phyloP scores from a whole-genome alignment of 192 early-diverging fungal species.

The Diversispora eburnea region DNA sequence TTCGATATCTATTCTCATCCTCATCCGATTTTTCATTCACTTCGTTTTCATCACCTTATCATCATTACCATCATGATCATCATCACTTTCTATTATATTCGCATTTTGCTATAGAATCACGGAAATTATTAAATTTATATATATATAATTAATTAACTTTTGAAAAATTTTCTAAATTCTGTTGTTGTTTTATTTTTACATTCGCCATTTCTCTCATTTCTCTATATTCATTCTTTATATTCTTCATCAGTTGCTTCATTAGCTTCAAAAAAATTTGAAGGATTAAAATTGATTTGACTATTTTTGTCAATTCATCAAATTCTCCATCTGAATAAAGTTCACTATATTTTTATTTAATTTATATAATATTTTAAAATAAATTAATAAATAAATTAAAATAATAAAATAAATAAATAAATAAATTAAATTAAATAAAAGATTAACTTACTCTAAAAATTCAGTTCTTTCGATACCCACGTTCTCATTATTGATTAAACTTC shows the following conservation, averaged over 20 bases:
- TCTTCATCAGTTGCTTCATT: conserved; percentile 35
- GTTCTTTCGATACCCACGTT: conserved; percentile 77
- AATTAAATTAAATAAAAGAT: not conserved
- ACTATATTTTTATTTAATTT: conserved; percentile 27
- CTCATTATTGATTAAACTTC: conserved; percentile 62
- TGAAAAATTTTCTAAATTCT: too few species aligned
- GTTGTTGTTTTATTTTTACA: conserved; percentile 1
- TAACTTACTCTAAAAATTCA: conserved; percentile 61
- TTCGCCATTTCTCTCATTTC: conserved; percentile 5
- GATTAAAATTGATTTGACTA: conserved; percentile 44
- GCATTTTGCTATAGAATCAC: too few species aligned
- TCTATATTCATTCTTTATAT: too few species aligned
- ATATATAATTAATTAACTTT: not conserved
- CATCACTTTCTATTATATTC: too few species aligned
- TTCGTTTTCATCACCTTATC: too few species aligned
- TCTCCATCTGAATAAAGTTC: conserved; percentile 29
- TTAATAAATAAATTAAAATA: conserved; percentile 19
- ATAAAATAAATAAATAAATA: too few species aligned
- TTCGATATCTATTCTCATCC: conserved; percentile 33
- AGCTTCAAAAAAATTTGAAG: conserved; percentile 47
- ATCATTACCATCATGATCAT: too few species aligned
- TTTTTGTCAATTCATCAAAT: conserved; percentile 46
- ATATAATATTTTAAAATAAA: conserved; percentile 23
- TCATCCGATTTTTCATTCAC: not conserved
- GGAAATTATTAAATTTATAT: too few species aligned